phyloP scores from a whole-genome alignment of 345 rosid genomes.

The Bruguiera sexangula region DNA sequence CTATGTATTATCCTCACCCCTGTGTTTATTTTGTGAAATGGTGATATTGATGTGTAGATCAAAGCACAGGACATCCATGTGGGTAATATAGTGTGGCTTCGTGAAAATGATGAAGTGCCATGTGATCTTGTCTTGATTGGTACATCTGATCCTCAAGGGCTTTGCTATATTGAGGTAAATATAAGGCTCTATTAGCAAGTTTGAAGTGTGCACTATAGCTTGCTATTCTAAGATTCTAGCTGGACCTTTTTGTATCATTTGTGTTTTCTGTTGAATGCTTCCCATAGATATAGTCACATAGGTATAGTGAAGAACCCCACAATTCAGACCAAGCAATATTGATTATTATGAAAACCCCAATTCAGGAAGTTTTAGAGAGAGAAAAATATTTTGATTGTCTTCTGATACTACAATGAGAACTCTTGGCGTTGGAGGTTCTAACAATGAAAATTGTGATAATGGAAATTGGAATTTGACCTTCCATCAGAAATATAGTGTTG shows the following conservation, averaged over 20 bases:
- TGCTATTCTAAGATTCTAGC: background rate
- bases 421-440: too few relatives aligned
- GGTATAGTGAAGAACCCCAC: too few relatives aligned
- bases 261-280: too few relatives aligned
- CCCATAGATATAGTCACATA: too few relatives aligned
- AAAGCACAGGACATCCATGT: conserved; percentile 87
- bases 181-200: background rate
- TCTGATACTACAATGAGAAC: too few relatives aligned
- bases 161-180: conserved; percentile 86
- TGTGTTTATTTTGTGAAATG: conserved; percentile 4
- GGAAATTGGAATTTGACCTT: background rate
- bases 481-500: background rate
- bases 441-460: too few relatives aligned
- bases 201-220: background rate
- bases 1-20: background rate
- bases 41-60: conserved; percentile 45
- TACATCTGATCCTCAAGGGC: conserved; percentile 88
- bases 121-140: conserved; percentile 97
- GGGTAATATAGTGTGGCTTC: conserved; percentile 95
- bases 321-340: too few relatives aligned
- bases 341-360: too few relatives aligned
- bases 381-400: too few relatives aligned
- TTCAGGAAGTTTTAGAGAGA: too few relatives aligned
- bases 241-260: background rate
- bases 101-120: conserved; percentile 99